Percentiles rank a stretch among this genome's conserved stretches.
Evolutionary conservation across 805 yeast genomes (phyloP).

Genomic region (Candida oleophila): DNA sequence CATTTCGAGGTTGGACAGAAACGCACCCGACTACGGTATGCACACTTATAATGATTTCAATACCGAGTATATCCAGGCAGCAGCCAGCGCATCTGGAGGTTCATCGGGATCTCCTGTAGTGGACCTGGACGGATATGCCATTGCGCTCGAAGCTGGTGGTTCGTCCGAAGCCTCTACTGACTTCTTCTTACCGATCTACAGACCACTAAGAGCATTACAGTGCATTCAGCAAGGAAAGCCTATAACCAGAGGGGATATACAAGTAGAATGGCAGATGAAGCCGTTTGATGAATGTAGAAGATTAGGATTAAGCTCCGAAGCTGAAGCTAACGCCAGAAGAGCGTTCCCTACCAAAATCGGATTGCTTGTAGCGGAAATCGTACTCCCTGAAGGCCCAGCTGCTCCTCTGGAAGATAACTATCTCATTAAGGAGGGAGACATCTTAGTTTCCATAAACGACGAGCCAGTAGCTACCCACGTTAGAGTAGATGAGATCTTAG

Average conservation of each 20-base stretch:
- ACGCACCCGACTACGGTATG: constrained; percentile 91
- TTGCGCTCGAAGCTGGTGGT: constrained; percentile 95
- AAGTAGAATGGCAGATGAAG: constrained; percentile 81
- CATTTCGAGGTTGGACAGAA: constrained; percentile 81
- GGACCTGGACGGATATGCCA: constrained; percentile 79
- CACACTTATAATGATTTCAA: constrained; percentile 89
- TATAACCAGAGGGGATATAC: constrained; percentile 87
- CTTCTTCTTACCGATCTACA: constrained; percentile 81
- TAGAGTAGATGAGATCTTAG: constrained; percentile 80
- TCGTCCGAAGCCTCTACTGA: constrained; percentile 89
- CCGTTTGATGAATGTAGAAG: constrained; percentile 92
- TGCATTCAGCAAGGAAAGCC: constrained; percentile 62
- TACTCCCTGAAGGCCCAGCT: constrained; percentile 85
- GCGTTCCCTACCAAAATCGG: constrained; percentile 76
- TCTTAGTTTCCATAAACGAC: constrained; percentile 71
- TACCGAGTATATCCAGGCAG: constrained; percentile 93
- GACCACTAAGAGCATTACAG: constrained; percentile 77
- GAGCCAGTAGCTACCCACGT: constrained; percentile 65
- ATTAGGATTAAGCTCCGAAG: constrained; percentile 73
- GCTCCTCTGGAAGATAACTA: constrained; percentile 35
- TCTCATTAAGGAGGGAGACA: constrained; percentile 79
- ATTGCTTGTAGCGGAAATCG: constrained; percentile 75
- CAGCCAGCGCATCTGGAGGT: constrained; percentile 95
- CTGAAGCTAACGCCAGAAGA: constrained; percentile 67
- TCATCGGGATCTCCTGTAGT: constrained; percentile 97